Evolutionary conservation across 768 basidiomycete genomes (phyloP).

Genomic region (Xanthoconium stramineum): DNA sequence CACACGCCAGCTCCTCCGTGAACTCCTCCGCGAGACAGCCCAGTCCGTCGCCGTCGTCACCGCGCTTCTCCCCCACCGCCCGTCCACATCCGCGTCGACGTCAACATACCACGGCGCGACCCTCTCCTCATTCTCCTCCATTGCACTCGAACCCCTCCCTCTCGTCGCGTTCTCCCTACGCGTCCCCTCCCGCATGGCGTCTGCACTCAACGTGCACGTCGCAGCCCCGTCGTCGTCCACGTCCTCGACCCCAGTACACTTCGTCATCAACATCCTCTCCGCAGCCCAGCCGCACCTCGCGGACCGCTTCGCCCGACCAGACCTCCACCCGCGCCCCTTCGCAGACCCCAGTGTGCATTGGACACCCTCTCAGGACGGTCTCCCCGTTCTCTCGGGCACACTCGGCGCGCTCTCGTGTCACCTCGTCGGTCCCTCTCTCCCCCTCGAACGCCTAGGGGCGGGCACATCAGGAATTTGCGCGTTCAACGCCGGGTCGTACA

Average conservation of each 20-base stretch:
- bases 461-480: constrained; percentile 19
- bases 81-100: background rate
- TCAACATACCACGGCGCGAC: constrained; percentile 80
- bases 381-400: constrained; percentile 56
- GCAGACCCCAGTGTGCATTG: constrained; percentile 34
- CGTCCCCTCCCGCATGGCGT: constrained; percentile 85
- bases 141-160: constrained; percentile 85
- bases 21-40: constrained; percentile 68
- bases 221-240: background rate
- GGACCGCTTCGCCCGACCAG: constrained; percentile 67
- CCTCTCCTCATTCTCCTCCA: constrained; percentile 88
- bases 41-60: constrained; percentile 89
- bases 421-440: constrained; percentile 57
- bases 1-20: constrained; percentile 38
- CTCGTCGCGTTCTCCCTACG: constrained; percentile 88
- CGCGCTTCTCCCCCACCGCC: constrained; percentile 45
- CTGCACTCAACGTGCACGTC: constrained; percentile 41
- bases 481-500: no score
- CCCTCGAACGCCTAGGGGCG: constrained; percentile 59
- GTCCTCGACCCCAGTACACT: constrained; percentile 35
- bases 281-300: constrained; percentile 62
- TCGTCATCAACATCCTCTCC: constrained; percentile 82
- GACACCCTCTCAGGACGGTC: constrained; percentile 45
- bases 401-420: constrained; percentile 74
- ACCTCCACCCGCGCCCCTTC: constrained; percentile 63